phyloP scores from a whole-genome alignment of 345 rosid genomes.

The Syzygium jambos region DNA sequence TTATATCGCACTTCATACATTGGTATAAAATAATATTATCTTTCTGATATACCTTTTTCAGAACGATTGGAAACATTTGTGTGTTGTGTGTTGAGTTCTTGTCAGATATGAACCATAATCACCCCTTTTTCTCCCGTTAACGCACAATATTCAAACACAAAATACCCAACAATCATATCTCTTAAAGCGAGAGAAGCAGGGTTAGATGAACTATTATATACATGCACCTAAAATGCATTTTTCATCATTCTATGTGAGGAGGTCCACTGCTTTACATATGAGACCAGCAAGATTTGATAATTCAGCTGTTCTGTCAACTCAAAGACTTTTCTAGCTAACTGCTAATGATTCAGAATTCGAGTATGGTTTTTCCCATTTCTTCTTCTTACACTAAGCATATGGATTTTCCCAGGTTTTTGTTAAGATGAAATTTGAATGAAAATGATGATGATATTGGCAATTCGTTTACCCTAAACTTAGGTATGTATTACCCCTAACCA shows the following conservation, averaged over 20 bases:
- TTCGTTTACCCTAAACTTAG: not conserved
- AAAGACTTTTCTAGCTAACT: not conserved
- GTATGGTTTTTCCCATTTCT: not conserved
- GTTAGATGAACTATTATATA: too few relatives aligned
- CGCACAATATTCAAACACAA: not conserved
- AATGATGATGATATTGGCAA: not conserved
- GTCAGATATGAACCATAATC: not conserved
- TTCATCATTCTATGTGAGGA: too few relatives aligned
- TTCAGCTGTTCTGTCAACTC: not conserved
- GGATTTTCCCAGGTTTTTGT: not conserved
- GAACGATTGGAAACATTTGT: not conserved
- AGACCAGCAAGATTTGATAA: not conserved
- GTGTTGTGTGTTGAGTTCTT: not conserved
- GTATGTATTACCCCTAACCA: not conserved
- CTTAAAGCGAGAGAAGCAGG: not conserved
- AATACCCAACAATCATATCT: not conserved
- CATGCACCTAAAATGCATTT: too few relatives aligned
- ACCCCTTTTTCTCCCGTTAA: not conserved
- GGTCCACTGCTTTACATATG: too few relatives aligned
- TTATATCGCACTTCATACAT: not conserved
- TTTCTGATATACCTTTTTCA: not conserved
- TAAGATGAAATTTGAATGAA: not conserved
- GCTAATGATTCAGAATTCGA: not conserved
- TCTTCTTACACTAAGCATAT: not conserved
- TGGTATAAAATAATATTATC: not conserved